Evolutionary conservation across 2,329 filamentous ascomycete genomes (phyloP), one percentile per base, ranked within the genome.

Genomic region (Microcera coccophila): DNA sequence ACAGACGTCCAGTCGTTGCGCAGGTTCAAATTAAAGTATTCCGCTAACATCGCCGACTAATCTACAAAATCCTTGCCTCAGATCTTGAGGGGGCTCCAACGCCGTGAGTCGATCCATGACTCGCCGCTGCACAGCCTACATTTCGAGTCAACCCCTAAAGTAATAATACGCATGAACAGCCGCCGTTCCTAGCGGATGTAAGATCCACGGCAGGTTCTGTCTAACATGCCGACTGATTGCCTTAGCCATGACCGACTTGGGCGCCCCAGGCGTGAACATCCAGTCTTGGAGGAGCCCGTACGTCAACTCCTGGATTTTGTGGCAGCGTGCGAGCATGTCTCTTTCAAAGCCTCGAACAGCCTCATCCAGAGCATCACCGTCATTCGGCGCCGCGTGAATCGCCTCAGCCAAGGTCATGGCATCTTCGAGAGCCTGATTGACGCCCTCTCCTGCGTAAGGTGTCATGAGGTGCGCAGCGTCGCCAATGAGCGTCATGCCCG

Each of bases 381-480:
- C 48, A 16, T 59, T 38, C 2, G 50, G 45, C 2, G 58, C 55
- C 8, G 47, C 45, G 37, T 66, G 54, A 46, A 79, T 72, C 5
- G 67, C 64, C 21, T 63, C 55, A 0, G 71, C 72, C 16, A 83
- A 64, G 17, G 69, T 59, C 47, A 74, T 57, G 7, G 77, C 71
- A 56, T 83, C 79, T 36, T 71, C 66, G 57, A 84, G 69, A 2
- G 70, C 77, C 16, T 73, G 63, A 53, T 83, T 82, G 19, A 81
- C 78, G 2, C 79, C 79, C 44, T 79, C 78, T 4, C 79, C 79
- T 2, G 73, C 74, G 48, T 74, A 78, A 1, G 75, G 75, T 1
- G 73, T 71, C 75, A 80, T 79, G 17, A 81, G 53, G 58, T 83
- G 78, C 7, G 79, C 79, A 1, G 79, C 75, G 50, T 83, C 78